Conservation (phyloP, 78 protist species). For the Dictyostelium brefeldianum region DNA sequence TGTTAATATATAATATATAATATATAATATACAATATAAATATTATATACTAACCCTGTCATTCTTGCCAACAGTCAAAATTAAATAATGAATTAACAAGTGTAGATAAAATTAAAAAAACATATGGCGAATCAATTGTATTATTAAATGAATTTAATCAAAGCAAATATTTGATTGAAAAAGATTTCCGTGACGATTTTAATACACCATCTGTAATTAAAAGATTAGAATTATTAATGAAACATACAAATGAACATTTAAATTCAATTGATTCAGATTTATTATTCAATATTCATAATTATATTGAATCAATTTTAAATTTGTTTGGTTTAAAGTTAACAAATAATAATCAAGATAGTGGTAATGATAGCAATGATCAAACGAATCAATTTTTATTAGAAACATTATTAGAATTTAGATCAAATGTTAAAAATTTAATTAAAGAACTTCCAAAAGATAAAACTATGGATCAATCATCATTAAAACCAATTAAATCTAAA, state of each 20-base stretch:
- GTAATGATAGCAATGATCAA: neutral
- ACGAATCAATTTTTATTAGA: neutral
- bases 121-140: neutral
- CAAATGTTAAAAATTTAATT: neutral
- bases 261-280: constrained; percentile 17
- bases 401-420: constrained; percentile 10
- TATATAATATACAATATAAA: no score
- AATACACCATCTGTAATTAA: constrained; percentile 64
- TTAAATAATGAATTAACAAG: neutral
- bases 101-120: constrained; percentile 12
- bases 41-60: no score
- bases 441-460: neutral
- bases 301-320: constrained; percentile 14
- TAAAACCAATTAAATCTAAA: neutral
- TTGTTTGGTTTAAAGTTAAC: constrained; percentile 19
- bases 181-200: constrained; percentile 43
- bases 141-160: constrained; percentile 17
- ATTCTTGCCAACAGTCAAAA: neutral
- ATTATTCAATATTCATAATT: constrained; percentile 20
- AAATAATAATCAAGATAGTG: neutral
- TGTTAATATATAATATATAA: neutral
- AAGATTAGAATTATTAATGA: constrained; percentile 5
- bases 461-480: neutral
- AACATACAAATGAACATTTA: constrained; percentile 7
- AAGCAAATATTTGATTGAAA: constrained; percentile 14